Evolutionary conservation across 257 asterid species (phyloP).

Genomic region (Scutellaria baicalensis): DNA sequence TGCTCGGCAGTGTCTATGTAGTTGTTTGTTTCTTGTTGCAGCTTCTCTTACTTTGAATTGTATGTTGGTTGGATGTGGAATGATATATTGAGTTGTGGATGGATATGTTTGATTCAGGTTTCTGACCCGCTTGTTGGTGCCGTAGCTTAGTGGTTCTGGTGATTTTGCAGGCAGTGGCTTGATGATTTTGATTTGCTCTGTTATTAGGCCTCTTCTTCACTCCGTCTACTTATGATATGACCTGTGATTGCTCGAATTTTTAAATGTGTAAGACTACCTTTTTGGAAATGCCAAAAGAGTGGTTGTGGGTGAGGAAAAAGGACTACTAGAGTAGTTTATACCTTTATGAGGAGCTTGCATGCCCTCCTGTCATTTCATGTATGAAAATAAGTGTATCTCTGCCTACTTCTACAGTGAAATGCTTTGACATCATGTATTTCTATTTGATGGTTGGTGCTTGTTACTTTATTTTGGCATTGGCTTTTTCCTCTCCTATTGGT

Average conservation of each 20-base stretch:
- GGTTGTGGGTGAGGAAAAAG: conserved; percentile 12
- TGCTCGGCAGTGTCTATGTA: neutral
- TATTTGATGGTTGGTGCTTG: conserved; percentile 7
- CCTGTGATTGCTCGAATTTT: conserved; percentile 30
- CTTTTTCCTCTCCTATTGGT: neutral
- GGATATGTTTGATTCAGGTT: conserved; percentile 69
- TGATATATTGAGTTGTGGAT: conserved; percentile 45
- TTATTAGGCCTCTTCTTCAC: conserved; percentile 57
- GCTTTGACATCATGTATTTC: conserved; percentile 1
- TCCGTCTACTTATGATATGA: conserved; percentile 42
- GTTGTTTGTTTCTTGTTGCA: neutral
- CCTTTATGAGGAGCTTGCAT: conserved; percentile 13
- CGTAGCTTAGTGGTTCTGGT: conserved; percentile 67
- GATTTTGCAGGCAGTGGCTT: conserved; percentile 63
- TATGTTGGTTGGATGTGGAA: conserved; percentile 27
- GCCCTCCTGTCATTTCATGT: conserved; percentile 12
- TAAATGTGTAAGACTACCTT: conserved; percentile 22
- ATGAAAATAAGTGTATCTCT: conserved; percentile 11
- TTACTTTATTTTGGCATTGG: conserved; percentile 3
- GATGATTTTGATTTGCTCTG: conserved; percentile 64
- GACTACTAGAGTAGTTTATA: conserved; percentile 12
- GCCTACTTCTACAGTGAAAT: conserved; percentile 8
- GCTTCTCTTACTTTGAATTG: conserved; percentile 19
- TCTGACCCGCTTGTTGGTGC: conserved; percentile 60
- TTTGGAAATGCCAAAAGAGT: neutral